Percentiles rank a stretch among this genome's conserved stretches.
These are phyloP conservation scores for Ramaria sp. DNA, from an alignment of 768 basidiomycete genomes.

Conservation along the genomic window DNA sequence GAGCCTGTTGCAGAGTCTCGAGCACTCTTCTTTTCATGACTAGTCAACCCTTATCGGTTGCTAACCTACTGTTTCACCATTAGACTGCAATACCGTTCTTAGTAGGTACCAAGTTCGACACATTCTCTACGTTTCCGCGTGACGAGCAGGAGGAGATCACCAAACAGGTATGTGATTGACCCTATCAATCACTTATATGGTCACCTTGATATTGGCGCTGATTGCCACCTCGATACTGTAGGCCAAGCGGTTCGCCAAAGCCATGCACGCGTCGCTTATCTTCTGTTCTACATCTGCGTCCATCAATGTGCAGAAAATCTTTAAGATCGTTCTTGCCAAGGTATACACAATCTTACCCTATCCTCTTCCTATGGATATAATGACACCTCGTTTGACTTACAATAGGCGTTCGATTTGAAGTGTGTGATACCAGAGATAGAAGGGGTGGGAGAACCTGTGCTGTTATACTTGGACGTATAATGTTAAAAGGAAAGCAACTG, in stretches of 20 bases:
- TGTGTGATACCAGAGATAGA: conserved; percentile 98
- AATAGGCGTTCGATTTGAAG: conserved; percentile 85
- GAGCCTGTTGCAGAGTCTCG: too few species aligned
- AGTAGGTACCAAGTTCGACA: conserved; percentile 97
- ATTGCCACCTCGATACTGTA: conserved; percentile 21
- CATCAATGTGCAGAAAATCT: conserved; percentile 99
- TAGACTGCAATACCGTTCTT: conserved; percentile 98
- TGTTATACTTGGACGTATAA: conserved; percentile 86
- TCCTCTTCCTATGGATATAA: not conserved
- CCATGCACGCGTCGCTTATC: conserved; percentile 99
- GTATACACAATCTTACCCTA: conserved; percentile 15
- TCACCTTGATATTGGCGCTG: not conserved
- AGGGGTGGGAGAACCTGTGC: conserved; percentile 89
- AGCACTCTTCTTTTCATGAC: too few species aligned
- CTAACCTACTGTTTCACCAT: not conserved
- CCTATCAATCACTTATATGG: not conserved
- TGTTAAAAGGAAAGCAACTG: not conserved
- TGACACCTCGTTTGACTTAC: not conserved
- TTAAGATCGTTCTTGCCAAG: conserved; percentile 95
- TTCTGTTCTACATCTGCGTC: conserved; percentile 98
- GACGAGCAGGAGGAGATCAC: conserved; percentile 99
- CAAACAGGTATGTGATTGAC: conserved; percentile 57
- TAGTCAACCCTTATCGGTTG: too few species aligned
- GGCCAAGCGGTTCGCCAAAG: conserved; percentile 96
- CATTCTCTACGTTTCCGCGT: conserved; percentile 87